Evolutionary conservation across 306 rosid genomes (phyloP).

Genomic region (Malus orientalis): DNA sequence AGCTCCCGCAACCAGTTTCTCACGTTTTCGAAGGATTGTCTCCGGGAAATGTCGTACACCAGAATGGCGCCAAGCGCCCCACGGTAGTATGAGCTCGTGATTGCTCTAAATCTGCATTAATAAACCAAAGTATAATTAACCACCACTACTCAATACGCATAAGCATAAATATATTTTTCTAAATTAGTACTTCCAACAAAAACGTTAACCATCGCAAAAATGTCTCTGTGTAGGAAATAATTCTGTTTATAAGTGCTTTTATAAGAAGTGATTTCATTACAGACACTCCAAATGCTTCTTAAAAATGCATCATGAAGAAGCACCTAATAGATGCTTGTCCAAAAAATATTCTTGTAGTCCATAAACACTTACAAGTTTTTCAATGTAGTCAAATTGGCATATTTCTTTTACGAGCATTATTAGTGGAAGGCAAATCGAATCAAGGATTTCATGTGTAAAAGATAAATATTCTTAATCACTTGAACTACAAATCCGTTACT

Average conservation of each 20-base stretch:
- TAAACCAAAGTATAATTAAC: not conserved
- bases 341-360: too few species aligned
- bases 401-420: not conserved
- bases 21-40: constrained; percentile 41
- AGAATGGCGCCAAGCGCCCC: constrained; percentile 88
- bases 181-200: not conserved
- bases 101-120: constrained; percentile 70
- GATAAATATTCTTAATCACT: not conserved
- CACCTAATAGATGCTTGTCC: too few species aligned
- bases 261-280: not conserved
- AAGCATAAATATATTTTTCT: too few species aligned
- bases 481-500: not conserved
- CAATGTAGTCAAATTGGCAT: not conserved
- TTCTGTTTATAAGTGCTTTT: not conserved
- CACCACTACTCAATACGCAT: not conserved
- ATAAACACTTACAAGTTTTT: too few species aligned
- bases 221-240: not conserved
- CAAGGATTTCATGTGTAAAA: not conserved
- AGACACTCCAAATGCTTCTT: not conserved
- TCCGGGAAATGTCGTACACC: constrained; percentile 68
- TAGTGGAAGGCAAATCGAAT: not conserved
- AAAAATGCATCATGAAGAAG: too few species aligned
- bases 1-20: constrained; percentile 73
- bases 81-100: constrained; percentile 88
- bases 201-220: not conserved